Evolutionary conservation across 2,329 filamentous ascomycete genomes (phyloP).

Genomic region (Gliomastix tumulicola): DNA sequence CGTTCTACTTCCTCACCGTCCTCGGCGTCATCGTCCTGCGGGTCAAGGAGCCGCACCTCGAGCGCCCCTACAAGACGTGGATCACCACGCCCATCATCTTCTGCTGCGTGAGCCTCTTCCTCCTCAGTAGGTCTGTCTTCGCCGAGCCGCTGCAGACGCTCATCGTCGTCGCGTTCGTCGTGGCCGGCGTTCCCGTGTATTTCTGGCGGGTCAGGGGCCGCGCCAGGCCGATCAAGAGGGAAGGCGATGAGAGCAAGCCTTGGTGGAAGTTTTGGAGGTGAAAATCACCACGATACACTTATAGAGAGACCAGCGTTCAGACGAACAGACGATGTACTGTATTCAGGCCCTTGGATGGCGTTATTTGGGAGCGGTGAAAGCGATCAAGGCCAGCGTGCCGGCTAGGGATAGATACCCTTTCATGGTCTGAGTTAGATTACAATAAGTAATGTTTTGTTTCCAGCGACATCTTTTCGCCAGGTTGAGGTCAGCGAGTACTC

Average conservation of each 20-base stretch:
- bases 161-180: constrained; percentile 78
- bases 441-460: too few species aligned
- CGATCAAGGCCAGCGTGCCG: too few species aligned
- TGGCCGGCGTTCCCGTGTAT: constrained; percentile 79
- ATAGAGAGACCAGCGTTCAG: too few species aligned
- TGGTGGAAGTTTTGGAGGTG: constrained; percentile 63
- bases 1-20: constrained; percentile 95
- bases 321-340: too few species aligned
- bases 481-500: too few species aligned
- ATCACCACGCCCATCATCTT: constrained; percentile 96
- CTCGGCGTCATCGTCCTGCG: constrained; percentile 86
- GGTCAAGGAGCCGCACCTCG: constrained; percentile 78
- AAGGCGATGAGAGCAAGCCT: constrained; percentile 25
- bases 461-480: too few species aligned
- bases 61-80: constrained; percentile 92
- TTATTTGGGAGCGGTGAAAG: too few species aligned
- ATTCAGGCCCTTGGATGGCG: too few species aligned
- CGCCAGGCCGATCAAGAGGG: constrained; percentile 38
- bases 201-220: constrained; percentile 74
- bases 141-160: constrained; percentile 86
- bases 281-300: too few species aligned
- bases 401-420: too few species aligned
- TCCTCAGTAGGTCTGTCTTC: constrained; percentile 83
- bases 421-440: too few species aligned
- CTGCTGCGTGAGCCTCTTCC: constrained; percentile 92